A percentile compares a stretch with the other conserved stretches of the same genome.
These are phyloP conservation scores for Boechera divaricarpa DNA, from an alignment of 345 rosid genomes.

Conservation along the genomic window DNA sequence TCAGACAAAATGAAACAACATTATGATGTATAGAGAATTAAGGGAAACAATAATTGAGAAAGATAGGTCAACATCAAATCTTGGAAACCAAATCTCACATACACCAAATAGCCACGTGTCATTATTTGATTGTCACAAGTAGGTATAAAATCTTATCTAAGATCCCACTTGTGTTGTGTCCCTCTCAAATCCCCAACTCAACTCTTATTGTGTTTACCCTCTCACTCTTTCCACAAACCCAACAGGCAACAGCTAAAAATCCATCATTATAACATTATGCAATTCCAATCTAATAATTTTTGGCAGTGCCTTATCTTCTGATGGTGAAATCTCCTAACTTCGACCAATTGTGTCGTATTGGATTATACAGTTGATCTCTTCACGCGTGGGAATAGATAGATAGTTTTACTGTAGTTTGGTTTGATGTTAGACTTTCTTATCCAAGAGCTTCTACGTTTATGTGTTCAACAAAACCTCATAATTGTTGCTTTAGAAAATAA, in stretches of 20 bases:
- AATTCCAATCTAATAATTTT: slow-evolving; percentile 11
- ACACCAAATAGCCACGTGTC: slow-evolving; percentile 46
- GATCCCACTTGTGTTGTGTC: slow-evolving; percentile 42
- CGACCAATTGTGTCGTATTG: not conserved
- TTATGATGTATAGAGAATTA: slow-evolving; percentile 18
- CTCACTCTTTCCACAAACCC: slow-evolving; percentile 38
- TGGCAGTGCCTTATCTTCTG: slow-evolving; percentile 29
- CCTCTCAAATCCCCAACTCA: slow-evolving; percentile 28
- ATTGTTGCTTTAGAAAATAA: not conserved
- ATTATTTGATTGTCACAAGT: slow-evolving; percentile 36
- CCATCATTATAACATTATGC: slow-evolving; percentile 33
- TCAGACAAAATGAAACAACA: slow-evolving; percentile 35
- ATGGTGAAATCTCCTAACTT: slow-evolving; percentile 27
- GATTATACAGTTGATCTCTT: not conserved
- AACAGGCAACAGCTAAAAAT: slow-evolving; percentile 33
- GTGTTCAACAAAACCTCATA: not conserved
- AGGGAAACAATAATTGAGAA: slow-evolving; percentile 44
- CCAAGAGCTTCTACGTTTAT: not conserved
- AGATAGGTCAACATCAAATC: slow-evolving; percentile 48
- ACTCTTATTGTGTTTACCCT: slow-evolving; percentile 41
- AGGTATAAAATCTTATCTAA: slow-evolving; percentile 48
- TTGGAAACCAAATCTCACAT: slow-evolving; percentile 46
- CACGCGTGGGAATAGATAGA: not conserved
- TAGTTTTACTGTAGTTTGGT: not conserved
- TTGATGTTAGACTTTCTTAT: not conserved